Evolutionary conservation across 73 alveolate species (phyloP), one percentile per base, ranked within the genome.

Genomic region (Paramecium primaurelia): DNA sequence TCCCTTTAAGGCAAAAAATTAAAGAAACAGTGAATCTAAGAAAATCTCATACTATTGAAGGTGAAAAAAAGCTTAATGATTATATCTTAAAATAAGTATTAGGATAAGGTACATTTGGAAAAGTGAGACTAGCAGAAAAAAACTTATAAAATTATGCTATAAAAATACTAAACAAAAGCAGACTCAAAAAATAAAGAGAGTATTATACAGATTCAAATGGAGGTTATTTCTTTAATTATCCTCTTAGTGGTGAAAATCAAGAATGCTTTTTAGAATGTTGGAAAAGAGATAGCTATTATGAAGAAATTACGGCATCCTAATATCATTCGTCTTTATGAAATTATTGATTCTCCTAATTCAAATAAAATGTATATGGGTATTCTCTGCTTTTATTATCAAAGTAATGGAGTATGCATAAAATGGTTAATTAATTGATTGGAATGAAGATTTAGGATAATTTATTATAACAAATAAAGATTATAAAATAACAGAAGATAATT

Each of bases 311-410:
- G 93, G 16, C 99, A 98, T 94, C 98, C 98, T 22, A 96, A 98
- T 93, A 92, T 98, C 28, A 96, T 98, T 34, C 86, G 94, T 44
- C 93, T 98, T 30, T 93, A 94, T 92, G 98, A 97, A 86, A 98
- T 96, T 84, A 96, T 97, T 86, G 99, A 98, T 92, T 97, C 97
- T 92, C 99, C 97, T 84, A 99, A 97, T n/a, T 95, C 96, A 59
- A 97, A 96, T 83, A 98, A 98, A 84, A 92, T 98, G 11, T 98
- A 98, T 83, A 93, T 96, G 94, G 93, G 97, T 92, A 92, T 16
- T 59, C 10, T 45, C 16, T 42, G 14, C 9, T 59, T 32, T 8
- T 59, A 59, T 28, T 30, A 30, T 30, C 14, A 25, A 77, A 94
- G 97, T 98, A 22, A 96, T 98, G 93, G 99, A 96, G 49, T 92